Percentiles rank a stretch among this genome's conserved stretches.
Conservation (phyloP, 345 rosid genomes). For the Camelina laxa region DNA sequence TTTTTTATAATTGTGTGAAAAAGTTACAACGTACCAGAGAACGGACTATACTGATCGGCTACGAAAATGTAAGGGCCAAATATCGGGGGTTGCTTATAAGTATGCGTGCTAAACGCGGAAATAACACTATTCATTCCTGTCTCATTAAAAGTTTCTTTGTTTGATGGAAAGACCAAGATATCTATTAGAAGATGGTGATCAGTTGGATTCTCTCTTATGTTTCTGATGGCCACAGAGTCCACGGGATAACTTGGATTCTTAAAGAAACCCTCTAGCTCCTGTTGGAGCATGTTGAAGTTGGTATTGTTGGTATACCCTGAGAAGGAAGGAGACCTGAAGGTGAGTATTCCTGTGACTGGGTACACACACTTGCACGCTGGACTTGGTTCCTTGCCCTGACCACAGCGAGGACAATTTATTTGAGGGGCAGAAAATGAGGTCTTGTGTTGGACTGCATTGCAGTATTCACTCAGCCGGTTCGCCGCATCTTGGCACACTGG, state of each 20-base stretch:
- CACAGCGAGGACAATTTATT: neutral
- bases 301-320: neutral
- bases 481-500: neutral
- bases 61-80: neutral
- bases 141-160: neutral
- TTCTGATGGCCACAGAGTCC: neutral
- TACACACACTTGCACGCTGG: neutral
- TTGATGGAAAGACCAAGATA: neutral
- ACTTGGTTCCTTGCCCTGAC: neutral
- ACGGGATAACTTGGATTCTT: neutral
- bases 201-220: neutral
- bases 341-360: neutral
- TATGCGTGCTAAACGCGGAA: neutral
- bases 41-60: neutral
- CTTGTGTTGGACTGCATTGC: neutral
- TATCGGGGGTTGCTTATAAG: neutral
- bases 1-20: neutral
- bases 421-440: neutral
- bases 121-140: neutral
- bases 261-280: neutral
- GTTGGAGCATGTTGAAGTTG: neutral
- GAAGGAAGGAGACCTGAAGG: conserved; percentile 9
- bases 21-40: neutral
- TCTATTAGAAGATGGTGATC: neutral
- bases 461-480: too few relatives aligned